A percentile compares a stretch with the other conserved stretches of the same genome.
These are phyloP conservation scores for Penicillium sp. DNA, from an alignment of 2,329 filamentous ascomycete genomes.

Conservation along the genomic window DNA sequence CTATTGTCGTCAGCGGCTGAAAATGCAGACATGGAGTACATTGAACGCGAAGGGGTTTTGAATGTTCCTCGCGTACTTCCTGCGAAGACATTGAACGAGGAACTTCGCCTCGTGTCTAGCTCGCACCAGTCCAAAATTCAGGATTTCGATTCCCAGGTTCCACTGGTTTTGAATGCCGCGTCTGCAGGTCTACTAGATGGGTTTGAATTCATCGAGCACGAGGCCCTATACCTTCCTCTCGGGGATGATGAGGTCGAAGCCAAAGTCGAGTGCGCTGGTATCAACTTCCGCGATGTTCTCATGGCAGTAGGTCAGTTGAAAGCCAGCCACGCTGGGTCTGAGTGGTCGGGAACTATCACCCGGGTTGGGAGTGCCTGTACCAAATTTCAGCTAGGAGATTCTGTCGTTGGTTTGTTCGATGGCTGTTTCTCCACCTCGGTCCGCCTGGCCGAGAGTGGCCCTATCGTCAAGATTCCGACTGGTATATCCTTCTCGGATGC, in stretches of 20 bases:
- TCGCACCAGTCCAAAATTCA: background rate
- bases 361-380: constrained; percentile 7
- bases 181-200: constrained; percentile 2
- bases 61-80: background rate
- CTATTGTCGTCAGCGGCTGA: background rate
- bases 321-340: background rate
- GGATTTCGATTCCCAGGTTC: background rate
- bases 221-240: background rate
- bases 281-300: constrained; percentile 34
- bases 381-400: constrained; percentile 13
- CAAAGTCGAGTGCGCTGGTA: constrained; percentile 18
- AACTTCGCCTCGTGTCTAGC: background rate
- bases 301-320: constrained; percentile 26
- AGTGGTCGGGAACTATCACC: constrained; percentile 8
- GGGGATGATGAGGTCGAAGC: constrained; percentile 6
- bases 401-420: background rate
- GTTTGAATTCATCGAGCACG: background rate
- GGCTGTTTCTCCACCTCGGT: background rate
- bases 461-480: constrained; percentile 1
- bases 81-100: background rate
- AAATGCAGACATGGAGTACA: background rate
- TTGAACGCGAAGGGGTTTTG: background rate
- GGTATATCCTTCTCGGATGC: constrained; percentile 6
- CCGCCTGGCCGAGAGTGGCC: background rate
- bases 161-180: background rate